A percentile compares a stretch with the other conserved stretches of the same genome.
Conservation (phyloP, 2,329 filamentous ascomycete species). For the Fusarium algeriense region DNA sequence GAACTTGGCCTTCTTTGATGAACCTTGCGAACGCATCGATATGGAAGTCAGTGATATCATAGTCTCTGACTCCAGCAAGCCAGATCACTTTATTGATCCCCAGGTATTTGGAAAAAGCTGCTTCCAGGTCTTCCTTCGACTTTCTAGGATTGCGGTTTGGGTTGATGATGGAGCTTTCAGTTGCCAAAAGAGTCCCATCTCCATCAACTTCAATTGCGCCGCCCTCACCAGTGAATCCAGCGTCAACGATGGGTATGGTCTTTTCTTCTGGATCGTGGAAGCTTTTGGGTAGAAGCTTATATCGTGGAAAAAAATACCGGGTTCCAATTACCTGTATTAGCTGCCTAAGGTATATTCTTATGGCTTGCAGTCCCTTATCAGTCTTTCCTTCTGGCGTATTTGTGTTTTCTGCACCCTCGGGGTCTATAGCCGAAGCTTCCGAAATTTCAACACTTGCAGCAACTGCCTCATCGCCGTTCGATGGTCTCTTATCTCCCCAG, state of each 20-base stretch:
- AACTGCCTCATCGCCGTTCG: constrained; percentile 16
- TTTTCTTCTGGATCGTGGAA: not conserved
- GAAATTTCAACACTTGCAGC: constrained; percentile 15
- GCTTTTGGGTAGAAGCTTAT: too few species aligned
- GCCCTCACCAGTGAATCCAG: constrained; percentile 40
- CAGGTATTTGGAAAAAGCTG: constrained; percentile 35
- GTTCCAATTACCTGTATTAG: too few species aligned
- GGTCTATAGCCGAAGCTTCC: not conserved
- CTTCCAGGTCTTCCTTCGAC: constrained; percentile 38
- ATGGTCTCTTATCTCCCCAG: constrained; percentile 44
- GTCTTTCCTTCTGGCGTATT: rapidly evolving
- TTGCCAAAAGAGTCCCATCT: constrained; percentile 46
- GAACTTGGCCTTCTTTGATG: constrained; percentile 37
- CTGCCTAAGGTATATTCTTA: too few species aligned
- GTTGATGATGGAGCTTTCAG: constrained; percentile 49
- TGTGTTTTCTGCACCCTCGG: not conserved
- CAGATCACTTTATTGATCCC: constrained; percentile 48
- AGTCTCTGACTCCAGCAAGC: constrained; percentile 41
- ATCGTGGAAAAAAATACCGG: too few species aligned
- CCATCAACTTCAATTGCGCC: constrained; percentile 48
- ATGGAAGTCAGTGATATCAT: constrained; percentile 48
- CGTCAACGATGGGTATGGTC: not conserved
- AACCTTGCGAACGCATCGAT: constrained; percentile 49
- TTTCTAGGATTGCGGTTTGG: constrained; percentile 46
- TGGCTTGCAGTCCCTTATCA: too few species aligned